These are phyloP conservation scores for Gorgonomyces haynaldii DNA, from an alignment of 192 early-diverging fungal species.

Conservation along the genomic window DNA sequence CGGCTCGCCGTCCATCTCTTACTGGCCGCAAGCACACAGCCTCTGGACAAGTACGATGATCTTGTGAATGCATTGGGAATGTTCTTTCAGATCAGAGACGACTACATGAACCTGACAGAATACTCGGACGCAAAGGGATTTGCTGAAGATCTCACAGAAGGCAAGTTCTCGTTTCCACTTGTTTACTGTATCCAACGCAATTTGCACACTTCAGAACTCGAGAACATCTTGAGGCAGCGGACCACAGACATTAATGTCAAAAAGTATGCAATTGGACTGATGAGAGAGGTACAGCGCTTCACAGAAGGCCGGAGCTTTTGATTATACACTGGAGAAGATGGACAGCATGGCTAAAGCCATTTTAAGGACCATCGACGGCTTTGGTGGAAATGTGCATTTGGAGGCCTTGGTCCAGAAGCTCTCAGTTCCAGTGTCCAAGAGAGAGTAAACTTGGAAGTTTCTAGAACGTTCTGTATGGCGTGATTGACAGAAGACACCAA, in stretches of 20 bases:
- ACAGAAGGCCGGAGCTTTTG: conserved; percentile 65
- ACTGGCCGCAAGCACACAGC: neutral
- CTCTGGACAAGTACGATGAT: conserved; percentile 48
- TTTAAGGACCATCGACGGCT: too few species aligned
- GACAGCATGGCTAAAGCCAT: too few species aligned
- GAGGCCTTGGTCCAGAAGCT: too few species aligned
- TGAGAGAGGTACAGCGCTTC: too few species aligned
- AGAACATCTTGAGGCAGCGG: conserved; percentile 83
- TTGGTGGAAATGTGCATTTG: too few species aligned
- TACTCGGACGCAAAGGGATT: conserved; percentile 94
- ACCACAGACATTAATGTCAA: conserved; percentile 76
- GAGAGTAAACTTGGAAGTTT: too few species aligned
- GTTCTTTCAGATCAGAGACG: conserved; percentile 95
- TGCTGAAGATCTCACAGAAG: conserved; percentile 97
- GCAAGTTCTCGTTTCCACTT: conserved; percentile 95
- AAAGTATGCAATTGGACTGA: conserved; percentile 67
- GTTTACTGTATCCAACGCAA: conserved; percentile 70
- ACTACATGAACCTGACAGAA: conserved; percentile 91
- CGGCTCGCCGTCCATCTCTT: conserved; percentile 74
- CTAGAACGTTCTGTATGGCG: too few species aligned
- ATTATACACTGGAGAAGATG: too few species aligned
- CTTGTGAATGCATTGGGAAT: conserved; percentile 84
- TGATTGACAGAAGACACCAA: too few species aligned
- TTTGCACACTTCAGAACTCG: conserved; percentile 20
- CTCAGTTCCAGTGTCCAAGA: too few species aligned